phyloP scores from a whole-genome alignment of 768 basidiomycete species.

The Boletus pseudo-olivaceus region DNA sequence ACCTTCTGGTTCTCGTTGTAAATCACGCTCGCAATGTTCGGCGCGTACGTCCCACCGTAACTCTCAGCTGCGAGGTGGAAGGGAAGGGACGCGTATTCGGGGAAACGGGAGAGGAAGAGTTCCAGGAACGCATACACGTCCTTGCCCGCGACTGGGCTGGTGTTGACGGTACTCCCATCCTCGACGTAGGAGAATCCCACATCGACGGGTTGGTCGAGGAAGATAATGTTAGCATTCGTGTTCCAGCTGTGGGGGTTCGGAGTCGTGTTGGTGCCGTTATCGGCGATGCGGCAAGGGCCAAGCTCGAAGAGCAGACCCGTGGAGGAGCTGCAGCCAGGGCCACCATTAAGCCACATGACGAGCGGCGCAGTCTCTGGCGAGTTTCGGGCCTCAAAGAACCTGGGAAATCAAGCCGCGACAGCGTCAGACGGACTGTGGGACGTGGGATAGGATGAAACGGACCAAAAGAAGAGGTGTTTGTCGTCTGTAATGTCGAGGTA shows the following conservation, averaged over 20 bases:
- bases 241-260: constrained; percentile 87
- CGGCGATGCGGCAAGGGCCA: constrained; percentile 76
- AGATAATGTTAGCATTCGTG: constrained; percentile 56
- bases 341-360: constrained; percentile 88
- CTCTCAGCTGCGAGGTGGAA: constrained; percentile 84
- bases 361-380: constrained; percentile 77
- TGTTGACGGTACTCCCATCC: constrained; percentile 70
- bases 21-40: constrained; percentile 82
- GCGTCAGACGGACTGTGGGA: neutral
- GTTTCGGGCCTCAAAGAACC: constrained; percentile 86
- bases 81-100: constrained; percentile 62
- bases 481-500: constrained; percentile 79
- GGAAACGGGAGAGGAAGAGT: constrained; percentile 74
- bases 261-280: constrained; percentile 67
- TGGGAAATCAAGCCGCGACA: constrained; percentile 24
- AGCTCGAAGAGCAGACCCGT: constrained; percentile 91
- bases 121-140: constrained; percentile 87
- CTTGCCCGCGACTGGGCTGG: constrained; percentile 79
- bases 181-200: constrained; percentile 89
- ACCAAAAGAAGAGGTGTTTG: constrained; percentile 90
- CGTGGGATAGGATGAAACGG: constrained; percentile 15
- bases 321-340: constrained; percentile 67
- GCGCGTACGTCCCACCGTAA: constrained; percentile 77
- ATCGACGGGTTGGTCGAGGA: constrained; percentile 73
- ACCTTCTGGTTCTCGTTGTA: constrained; percentile 70